Base-by-base conservation (phyloP, 768 basidiomycete genomes). In the Leccinellum rugosiceps region DNA sequence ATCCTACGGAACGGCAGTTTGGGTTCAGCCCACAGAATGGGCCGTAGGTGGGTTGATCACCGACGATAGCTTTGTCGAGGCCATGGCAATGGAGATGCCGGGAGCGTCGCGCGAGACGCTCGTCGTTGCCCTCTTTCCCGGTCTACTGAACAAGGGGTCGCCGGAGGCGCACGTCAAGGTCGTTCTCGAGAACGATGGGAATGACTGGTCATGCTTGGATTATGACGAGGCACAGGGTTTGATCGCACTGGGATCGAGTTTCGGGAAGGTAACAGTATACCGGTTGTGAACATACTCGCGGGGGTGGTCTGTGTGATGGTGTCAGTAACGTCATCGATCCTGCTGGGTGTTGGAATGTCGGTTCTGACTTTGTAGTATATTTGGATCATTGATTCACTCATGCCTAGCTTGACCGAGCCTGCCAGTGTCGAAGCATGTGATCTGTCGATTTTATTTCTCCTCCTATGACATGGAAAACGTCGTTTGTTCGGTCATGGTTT, bases 141-240 rank as follows among this genome's bases (percentile, higher is more conserved):
- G 85, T 2, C 49, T 59, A 17, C 30, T 72, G 35, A 63, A 59
- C 32, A 53, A 48, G 26, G 59, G 59, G 17, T 61, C 53, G 26
- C 26, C 26, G 46, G 58, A 67, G 52, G 66, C 70, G 28, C 60
- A 64, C 58, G 61, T 69, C 58, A 64, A 71, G 56, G 70, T 65
- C 26, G 58, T 77, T n/a, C 72, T 62, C 4, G 68, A 76, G 59
- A 74, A 77, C 58, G 47, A 55, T 2, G 63, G 61, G 25, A 52
- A 31, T 35, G 34, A 3, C 34, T 87, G 85, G 85, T 78, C 79
- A 3, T 75, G 82, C 46, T 63, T 87, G 58, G 85, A 85, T 67
- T 87, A 87, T 61, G 83, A 84, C 54, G 85, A 87, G 66, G 75
- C 75, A 38, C 62, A 71, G 46, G 85, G 85, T 5, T 72, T 80